A percentile compares a stretch with the other conserved stretches of the same genome.
Conservation (phyloP, 75 land plant genomes). For the Adiantum capillusveneris region DNA sequence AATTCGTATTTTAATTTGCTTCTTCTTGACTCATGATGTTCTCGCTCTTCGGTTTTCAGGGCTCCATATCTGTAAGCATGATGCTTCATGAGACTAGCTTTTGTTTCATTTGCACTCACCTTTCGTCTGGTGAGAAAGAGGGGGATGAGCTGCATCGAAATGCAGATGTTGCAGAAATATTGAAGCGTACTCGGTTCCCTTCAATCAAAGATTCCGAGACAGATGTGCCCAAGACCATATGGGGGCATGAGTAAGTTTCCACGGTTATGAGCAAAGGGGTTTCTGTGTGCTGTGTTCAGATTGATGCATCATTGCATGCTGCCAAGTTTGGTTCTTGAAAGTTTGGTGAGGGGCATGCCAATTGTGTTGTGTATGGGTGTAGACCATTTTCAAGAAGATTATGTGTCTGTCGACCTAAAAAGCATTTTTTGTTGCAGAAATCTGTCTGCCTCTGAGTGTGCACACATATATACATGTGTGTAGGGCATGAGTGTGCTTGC, state of each 20-base stretch:
- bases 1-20: not conserved
- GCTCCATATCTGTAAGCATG: constrained; percentile 90
- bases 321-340: too few relatives aligned
- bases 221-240: constrained; percentile 65
- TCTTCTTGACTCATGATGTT: not conserved
- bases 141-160: constrained; percentile 76
- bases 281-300: not conserved
- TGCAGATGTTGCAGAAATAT: constrained; percentile 67
- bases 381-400: too few relatives aligned
- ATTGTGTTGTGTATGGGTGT: too few relatives aligned
- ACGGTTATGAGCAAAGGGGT: too few relatives aligned
- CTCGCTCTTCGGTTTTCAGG: constrained; percentile 43
- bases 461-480: too few relatives aligned
- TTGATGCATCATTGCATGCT: not conserved
- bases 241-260: constrained; percentile 73
- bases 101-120: constrained; percentile 88
- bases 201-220: constrained; percentile 30
- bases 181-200: constrained; percentile 59
- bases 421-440: too few relatives aligned
- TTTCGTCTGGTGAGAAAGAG: constrained; percentile 75
- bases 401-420: too few relatives aligned
- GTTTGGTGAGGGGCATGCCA: too few relatives aligned
- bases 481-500: too few relatives aligned
- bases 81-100: constrained; percentile 62
- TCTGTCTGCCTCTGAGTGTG: too few relatives aligned